Conservation (phyloP, 768 basidiomycete species). For the Tricholoma terreum region DNA sequence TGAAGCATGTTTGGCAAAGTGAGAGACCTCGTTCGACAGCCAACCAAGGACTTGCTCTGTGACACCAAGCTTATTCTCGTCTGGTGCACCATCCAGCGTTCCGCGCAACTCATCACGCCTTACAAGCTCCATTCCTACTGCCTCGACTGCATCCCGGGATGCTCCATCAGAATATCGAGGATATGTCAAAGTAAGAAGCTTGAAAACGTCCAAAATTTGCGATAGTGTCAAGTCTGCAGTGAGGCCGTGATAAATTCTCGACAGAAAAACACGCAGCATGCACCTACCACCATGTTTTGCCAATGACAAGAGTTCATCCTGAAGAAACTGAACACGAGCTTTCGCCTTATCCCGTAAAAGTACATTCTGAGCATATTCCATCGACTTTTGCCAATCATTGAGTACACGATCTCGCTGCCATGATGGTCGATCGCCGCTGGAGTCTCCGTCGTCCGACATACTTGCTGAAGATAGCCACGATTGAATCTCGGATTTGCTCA, state of each 20-base stretch:
- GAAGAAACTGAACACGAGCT: conserved; percentile 53
- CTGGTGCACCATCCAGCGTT: conserved; percentile 33
- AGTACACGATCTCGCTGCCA: conserved; percentile 57
- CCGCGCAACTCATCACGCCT: conserved; percentile 57
- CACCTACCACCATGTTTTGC: conserved; percentile 55
- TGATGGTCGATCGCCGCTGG: conserved; percentile 21
- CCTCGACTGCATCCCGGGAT: conserved; percentile 71
- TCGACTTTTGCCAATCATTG: conserved; percentile 52
- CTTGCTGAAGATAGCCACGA: conserved; percentile 59
- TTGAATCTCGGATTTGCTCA: conserved; percentile 55
- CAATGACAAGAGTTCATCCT: conserved; percentile 57
- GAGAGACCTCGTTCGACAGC: conserved; percentile 65
- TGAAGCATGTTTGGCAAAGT: conserved; percentile 48
- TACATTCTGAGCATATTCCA: conserved; percentile 49
- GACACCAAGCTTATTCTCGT: conserved; percentile 53
- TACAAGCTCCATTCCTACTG: conserved; percentile 61
- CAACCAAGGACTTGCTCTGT: conserved; percentile 74
- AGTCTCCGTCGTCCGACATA: conserved; percentile 28
- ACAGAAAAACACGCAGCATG: conserved; percentile 6
- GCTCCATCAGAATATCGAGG: conserved; percentile 71
- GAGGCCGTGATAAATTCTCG: background rate
- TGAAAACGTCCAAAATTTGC: conserved; percentile 68
- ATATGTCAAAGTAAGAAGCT: conserved; percentile 70
- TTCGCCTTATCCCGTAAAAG: conserved; percentile 55
- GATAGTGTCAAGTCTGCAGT: conserved; percentile 53